Evolutionary conservation across 1,139 yeast species (phyloP), one percentile per base, ranked within the genome.

Genomic region (Hyphopichia burtonii): DNA sequence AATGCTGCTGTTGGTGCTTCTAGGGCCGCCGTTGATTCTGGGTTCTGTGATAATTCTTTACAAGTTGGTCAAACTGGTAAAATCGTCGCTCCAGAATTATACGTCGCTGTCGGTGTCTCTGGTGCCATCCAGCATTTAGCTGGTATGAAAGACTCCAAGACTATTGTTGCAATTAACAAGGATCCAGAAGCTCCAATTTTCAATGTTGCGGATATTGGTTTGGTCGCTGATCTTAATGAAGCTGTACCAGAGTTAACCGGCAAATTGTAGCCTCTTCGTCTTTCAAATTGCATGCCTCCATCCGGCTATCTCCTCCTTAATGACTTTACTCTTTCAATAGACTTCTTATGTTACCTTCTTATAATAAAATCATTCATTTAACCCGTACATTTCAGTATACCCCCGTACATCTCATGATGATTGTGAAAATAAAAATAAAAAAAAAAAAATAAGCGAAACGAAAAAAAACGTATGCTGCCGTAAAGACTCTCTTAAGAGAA

Each of bases 61-160:
- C 99, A 93, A 69, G 93, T 93, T 46, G 99, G 99, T 42, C 99
- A 93, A 70, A 93, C 99, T 11, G 99, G 99, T 57, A 93, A 93
- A 63, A 91, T 91, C 42, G 96, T 93, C 39, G 98, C 99, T 3
- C 99, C 99, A 15, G 96, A 91, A 34, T 77, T 91, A 54, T 93
- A 93, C 63, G 66, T 93, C 43, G 98, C 97, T 3, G 83, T 91
- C 36, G 99, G 99, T 50, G 81, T 93, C 45, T 87, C 96, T 23
- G 99, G 99, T 48, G 99, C 99, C 35, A 93, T 93, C 55, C 99
- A 93, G 68, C 98, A 93, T 68, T 74, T 93, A 61, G 99, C 99
- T 1, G 99, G 99, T 51, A 93, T 93, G 97, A 91, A 91, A 69
- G 98, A 93, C 61, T 80, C 97, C 36, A 90, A 90, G 71, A 82